A percentile compares a stretch with the other conserved stretches of the same genome.
Evolutionary conservation across 2,329 filamentous ascomycete genomes (phyloP).

Genomic region (Fusarium dlaminii): DNA sequence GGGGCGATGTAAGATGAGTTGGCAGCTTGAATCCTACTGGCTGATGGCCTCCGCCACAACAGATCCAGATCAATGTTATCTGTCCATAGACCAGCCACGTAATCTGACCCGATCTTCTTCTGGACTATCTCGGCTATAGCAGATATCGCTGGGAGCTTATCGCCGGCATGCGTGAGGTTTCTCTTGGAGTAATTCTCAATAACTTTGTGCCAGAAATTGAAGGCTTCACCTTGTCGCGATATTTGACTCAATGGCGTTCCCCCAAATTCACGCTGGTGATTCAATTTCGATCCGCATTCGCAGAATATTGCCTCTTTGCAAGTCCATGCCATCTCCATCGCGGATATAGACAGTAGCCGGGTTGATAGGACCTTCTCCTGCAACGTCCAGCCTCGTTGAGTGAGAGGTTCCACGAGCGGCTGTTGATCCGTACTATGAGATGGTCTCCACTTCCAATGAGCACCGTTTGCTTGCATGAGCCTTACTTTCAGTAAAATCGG

Average conservation of each 20-base stretch:
- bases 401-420: conserved; percentile 20
- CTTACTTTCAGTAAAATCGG: conserved; percentile 12
- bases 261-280: conserved; percentile 37
- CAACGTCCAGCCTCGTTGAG: conserved; percentile 26
- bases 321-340: conserved; percentile 28
- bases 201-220: conserved; percentile 42
- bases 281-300: conserved; percentile 40
- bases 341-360: conserved; percentile 22
- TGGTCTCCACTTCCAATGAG: conserved; percentile 30
- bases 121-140: conserved; percentile 41
- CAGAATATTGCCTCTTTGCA: conserved; percentile 34
- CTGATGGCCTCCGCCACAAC: conserved; percentile 28
- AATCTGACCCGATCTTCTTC: conserved; percentile 32
- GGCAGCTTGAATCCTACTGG: background rate
- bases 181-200: conserved; percentile 43
- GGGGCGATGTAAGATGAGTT: conserved; percentile 29
- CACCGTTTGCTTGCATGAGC: conserved; percentile 18
- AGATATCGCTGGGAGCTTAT: conserved; percentile 45
- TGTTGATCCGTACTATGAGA: background rate
- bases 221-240: conserved; percentile 26
- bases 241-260: conserved; percentile 25
- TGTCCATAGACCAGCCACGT: conserved; percentile 45
- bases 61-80: conserved; percentile 39
- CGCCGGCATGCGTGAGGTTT: conserved; percentile 29
- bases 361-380: conserved; percentile 32